Base-by-base conservation (phyloP, 2,329 filamentous ascomycete species). In the Pseudocercospora cruenta region DNA sequence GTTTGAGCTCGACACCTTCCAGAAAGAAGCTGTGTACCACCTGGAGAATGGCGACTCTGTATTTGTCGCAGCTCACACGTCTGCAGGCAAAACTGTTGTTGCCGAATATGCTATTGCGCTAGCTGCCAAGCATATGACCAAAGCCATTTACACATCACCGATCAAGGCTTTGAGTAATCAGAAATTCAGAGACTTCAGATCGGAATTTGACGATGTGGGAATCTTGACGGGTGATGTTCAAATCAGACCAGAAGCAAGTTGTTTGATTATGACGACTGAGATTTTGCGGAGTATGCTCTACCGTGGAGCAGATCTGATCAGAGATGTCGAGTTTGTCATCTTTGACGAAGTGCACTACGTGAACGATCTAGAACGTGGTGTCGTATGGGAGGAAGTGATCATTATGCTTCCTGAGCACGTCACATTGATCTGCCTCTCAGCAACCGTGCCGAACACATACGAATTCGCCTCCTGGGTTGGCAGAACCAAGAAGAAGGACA, bases 311-410 rank as follows among this genome's bases (percentile, higher is more conserved):
- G 95, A 99, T 81, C 81, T 99, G 16, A 97, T 99, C 71, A 88
- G 95, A 72, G 95, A 99, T 76, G 95, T 99, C 8, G 95, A 99
- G 72, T 99, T 96, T 77, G 95, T 99, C 72, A 97, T 99, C 58
- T 99, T 99, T 69, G 95, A 99, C 74, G 95, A 99, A 79, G 95
- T 99, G 1, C 95, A 99, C 80, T 99, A 99, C 77, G 94, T 99
- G 70, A 99, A 98, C 76, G 95, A 99, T 77, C 86, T 91, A 26
- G 95, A 98, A 78, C 88, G 95, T 80, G 95, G 95, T 75, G 95
- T 99, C 5, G 95, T 99, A 0, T 99, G 95, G 95, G 95, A 99
- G 79, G 95, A 99, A 80, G 95, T 99, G 74, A 99, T 99, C 75
- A 99, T 99, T 75, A 98, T 99, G 95, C 85, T 99, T 63, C 95